Evolutionary conservation across 441 rosid genomes (phyloP).

Genomic region (Manihot esculenta): DNA sequence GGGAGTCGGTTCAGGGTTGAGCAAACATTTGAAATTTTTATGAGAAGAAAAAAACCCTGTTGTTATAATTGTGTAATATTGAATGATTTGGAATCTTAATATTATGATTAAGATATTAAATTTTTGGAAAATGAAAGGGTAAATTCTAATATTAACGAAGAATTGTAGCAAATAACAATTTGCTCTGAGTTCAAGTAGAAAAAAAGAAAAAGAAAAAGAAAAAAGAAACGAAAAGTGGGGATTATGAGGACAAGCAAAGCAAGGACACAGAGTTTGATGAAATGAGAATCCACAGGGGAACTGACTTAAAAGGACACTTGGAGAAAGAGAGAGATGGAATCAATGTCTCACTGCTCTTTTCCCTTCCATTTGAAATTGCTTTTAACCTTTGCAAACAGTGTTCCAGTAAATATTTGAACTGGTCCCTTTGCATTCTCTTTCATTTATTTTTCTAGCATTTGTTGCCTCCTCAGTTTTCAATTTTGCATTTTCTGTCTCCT

Average conservation of each 20-base stretch:
- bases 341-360: background rate
- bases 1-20: too few species aligned
- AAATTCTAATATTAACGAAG: too few species aligned
- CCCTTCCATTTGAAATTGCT: background rate
- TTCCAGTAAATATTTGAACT: background rate
- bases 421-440: background rate
- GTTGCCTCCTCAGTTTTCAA: too few species aligned
- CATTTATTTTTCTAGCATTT: background rate
- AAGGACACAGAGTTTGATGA: conserved; percentile 21
- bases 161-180: too few species aligned
- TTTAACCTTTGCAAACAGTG: background rate
- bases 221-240: conserved; percentile 20
- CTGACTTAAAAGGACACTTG: conserved; percentile 16
- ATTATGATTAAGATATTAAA: too few species aligned
- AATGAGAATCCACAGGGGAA: conserved; percentile 20
- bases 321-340: conserved; percentile 7
- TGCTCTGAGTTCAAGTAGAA: too few species aligned
- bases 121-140: too few species aligned
- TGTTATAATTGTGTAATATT: too few species aligned
- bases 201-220: background rate
- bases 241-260: conserved; percentile 12
- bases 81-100: too few species aligned
- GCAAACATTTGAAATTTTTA: background rate
- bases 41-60: background rate
- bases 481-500: too few species aligned